Evolutionary conservation across 257 asterid genomes (phyloP).

Genomic region (Ocimum tenuiflorum): DNA sequence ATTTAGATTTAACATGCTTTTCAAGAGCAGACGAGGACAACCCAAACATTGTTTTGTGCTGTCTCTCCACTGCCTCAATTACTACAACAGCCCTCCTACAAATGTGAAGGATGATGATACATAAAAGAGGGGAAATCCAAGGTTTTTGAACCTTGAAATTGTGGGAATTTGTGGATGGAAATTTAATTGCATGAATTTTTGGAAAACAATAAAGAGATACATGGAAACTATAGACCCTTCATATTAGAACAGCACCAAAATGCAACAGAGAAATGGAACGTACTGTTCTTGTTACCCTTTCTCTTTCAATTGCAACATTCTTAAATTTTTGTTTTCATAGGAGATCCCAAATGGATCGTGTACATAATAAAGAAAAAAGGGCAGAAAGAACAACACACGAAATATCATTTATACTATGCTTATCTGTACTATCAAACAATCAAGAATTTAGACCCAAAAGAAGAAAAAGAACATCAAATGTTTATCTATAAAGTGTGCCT

Average conservation of each 20-base stretch:
- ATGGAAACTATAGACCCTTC: too few relatives aligned
- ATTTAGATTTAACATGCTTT: too few relatives aligned
- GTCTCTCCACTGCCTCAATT: background rate
- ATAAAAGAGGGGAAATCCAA: too few relatives aligned
- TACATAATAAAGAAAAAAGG: conserved; percentile 16
- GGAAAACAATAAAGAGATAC: too few relatives aligned
- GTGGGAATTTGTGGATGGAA: too few relatives aligned
- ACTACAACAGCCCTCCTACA: background rate
- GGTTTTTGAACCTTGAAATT: too few relatives aligned
- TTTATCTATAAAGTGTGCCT: background rate
- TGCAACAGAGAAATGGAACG: too few relatives aligned
- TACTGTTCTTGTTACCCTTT: background rate
- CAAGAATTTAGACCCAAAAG: background rate
- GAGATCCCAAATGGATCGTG: conserved; percentile 22
- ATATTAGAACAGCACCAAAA: too few relatives aligned
- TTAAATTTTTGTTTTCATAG: background rate
- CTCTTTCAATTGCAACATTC: background rate
- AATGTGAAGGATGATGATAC: too few relatives aligned
- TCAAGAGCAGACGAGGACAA: conserved; percentile 12
- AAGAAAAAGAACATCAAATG: background rate
- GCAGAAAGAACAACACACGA: background rate
- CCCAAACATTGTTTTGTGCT: background rate
- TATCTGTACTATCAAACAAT: conserved; percentile 8
- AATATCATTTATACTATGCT: conserved; percentile 6
- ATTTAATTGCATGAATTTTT: too few relatives aligned